A percentile compares a stretch with the other conserved stretches of the same genome.
Conservation (phyloP, 148 eudicot species). For the Spergularia bocconei region DNA sequence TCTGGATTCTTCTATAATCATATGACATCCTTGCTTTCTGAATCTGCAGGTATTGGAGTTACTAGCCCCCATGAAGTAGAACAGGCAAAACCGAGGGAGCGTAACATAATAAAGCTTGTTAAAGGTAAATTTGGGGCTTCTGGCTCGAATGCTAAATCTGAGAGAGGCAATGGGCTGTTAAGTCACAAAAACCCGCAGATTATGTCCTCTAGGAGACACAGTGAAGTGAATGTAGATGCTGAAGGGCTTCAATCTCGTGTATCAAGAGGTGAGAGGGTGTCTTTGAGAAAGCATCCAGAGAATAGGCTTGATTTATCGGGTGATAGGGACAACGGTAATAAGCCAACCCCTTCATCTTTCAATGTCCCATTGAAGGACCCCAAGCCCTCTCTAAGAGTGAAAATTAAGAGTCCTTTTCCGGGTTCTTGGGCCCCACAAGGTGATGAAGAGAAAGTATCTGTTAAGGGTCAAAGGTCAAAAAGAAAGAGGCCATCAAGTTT, state of each 20-base stretch:
- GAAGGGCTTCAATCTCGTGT: constrained; percentile 33
- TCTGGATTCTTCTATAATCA: constrained; percentile 9
- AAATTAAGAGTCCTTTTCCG: constrained; percentile 65
- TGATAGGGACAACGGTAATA: constrained; percentile 33
- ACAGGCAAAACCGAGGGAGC: constrained; percentile 43
- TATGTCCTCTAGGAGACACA: constrained; percentile 31
- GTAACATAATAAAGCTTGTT: constrained; percentile 59
- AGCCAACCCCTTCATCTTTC: constrained; percentile 30
- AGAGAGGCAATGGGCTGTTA: constrained; percentile 41
- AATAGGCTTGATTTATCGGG: constrained; percentile 34
- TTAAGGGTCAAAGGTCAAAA: constrained; percentile 92
- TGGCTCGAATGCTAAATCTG: constrained; percentile 32
- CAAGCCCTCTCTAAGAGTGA: constrained; percentile 68
- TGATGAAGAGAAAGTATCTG: constrained; percentile 66
- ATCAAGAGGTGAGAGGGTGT: constrained; percentile 42
- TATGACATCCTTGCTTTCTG: background rate
- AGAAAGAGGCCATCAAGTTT: constrained; percentile 60
- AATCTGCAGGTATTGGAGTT: constrained; percentile 45
- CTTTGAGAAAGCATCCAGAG: constrained; percentile 43
- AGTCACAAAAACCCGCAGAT: constrained; percentile 33
- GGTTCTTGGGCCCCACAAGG: constrained; percentile 51
- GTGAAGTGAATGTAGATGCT: constrained; percentile 33
- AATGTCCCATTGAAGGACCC: constrained; percentile 52
- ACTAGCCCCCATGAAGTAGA: constrained; percentile 34
- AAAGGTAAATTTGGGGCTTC: constrained; percentile 43